A percentile compares a stretch with the other conserved stretches of the same genome.
phyloP scores from a whole-genome alignment of 192 early-diverging fungal genomes.

The Linderina pennispora region DNA sequence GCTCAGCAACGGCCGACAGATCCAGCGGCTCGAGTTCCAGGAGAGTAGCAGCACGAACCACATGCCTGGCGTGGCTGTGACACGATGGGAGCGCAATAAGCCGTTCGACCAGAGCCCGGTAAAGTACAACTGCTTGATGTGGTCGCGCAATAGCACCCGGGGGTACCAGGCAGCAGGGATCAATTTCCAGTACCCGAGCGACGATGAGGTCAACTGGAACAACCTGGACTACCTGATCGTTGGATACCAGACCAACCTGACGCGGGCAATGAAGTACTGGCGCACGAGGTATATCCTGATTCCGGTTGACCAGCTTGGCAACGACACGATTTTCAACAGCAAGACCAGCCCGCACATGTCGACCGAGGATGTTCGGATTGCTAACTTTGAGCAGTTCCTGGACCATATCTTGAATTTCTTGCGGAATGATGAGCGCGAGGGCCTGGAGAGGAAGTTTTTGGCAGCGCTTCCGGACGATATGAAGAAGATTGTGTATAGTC shows the following conservation, averaged over 20 bases:
- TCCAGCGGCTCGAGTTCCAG: conserved; percentile 75
- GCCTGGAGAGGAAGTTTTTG: conserved; percentile 28
- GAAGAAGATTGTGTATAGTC: no score
- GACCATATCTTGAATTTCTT: conserved; percentile 51
- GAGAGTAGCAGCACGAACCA: conserved; percentile 48
- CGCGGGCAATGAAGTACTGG: conserved; percentile 76
- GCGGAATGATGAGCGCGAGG: conserved; percentile 14
- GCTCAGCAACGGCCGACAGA: conserved; percentile 86
- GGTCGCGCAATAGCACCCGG: conserved; percentile 64
- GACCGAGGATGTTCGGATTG: conserved; percentile 84
- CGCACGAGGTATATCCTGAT: conserved; percentile 85
- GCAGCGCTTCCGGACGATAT: conserved; percentile 22
- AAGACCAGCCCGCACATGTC: conserved; percentile 61
- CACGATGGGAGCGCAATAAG: conserved; percentile 71
- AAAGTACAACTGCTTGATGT: conserved; percentile 76
- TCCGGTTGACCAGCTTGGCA: conserved; percentile 62
- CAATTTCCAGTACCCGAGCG: conserved; percentile 68
- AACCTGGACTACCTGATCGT: conserved; percentile 86
- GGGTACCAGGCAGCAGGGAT: conserved; percentile 54
- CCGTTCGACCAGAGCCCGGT: conserved; percentile 52
- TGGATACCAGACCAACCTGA: conserved; percentile 77
- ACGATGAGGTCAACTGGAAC: conserved; percentile 88
- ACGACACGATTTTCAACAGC: conserved; percentile 45
- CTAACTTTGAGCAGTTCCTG: conserved; percentile 79
- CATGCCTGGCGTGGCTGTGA: conserved; percentile 73